phyloP scores from a whole-genome alignment of 441 rosid genomes.

The Rhodomyrtus psidioides region DNA sequence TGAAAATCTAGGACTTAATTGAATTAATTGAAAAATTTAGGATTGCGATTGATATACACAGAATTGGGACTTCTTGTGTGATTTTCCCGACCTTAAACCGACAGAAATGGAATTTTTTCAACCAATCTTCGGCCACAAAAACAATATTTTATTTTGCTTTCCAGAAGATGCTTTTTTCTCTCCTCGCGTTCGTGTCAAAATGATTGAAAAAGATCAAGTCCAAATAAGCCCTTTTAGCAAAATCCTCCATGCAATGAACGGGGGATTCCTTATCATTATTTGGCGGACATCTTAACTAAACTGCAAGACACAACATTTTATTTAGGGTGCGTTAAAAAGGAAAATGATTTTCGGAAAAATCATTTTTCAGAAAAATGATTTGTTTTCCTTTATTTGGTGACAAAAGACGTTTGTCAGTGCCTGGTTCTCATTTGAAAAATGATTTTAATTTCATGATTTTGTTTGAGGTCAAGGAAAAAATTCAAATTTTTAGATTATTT shows the following conservation, averaged over 20 bases:
- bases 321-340: too few species aligned
- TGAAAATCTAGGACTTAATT: not conserved
- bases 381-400: too few species aligned
- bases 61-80: not conserved
- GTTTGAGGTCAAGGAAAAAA: too few species aligned
- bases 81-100: not conserved
- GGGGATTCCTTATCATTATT: not conserved
- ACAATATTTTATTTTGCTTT: not conserved
- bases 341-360: too few species aligned
- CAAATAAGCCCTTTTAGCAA: not conserved
- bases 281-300: not conserved
- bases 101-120: not conserved
- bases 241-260: not conserved
- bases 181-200: not conserved
- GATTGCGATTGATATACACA: not conserved
- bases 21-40: not conserved
- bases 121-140: not conserved
- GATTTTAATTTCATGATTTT: too few species aligned
- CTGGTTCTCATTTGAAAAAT: too few species aligned
- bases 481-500: too few species aligned
- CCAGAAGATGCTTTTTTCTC: not conserved
- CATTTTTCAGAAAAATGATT: too few species aligned
- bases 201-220: not conserved
- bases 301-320: too few species aligned
- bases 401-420: too few species aligned